Base-by-base conservation (phyloP, 345 rosid genomes). In the Eucalyptus shirleyi region DNA sequence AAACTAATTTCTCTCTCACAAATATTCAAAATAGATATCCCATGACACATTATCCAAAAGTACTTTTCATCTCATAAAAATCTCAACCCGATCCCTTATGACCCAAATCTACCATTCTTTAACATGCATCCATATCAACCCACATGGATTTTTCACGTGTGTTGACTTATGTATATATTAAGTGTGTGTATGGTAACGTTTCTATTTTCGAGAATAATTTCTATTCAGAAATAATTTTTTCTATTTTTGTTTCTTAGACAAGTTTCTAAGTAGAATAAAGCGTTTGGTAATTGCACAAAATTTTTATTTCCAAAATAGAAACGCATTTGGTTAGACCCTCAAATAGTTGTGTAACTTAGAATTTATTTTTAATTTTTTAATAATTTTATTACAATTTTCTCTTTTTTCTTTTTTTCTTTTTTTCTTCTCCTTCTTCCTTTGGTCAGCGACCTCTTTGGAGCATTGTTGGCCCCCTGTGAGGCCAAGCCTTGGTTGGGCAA, bases 321-420 rank as follows among this genome's bases (percentile, higher is more conserved):
- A 53, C 59, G 1, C 5, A 8, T 53, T 53, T 53, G 26, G 11
- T 53, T 8, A 1, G 1, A 53, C 26, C 59, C 5, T 8, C 1
- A 53, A 53, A 53, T 53, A 53, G 2, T 53, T 53, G 4, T 53
- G 11, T 4, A 4, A 53, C 59, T 53, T 53, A 53, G 5, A 53
- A 53, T 8, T 53, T 53, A 0, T 53, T 19, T 51, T 19, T 53
- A 53, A 19, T 0, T 53, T 53, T 53, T 53, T 0, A 19, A 19
- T 8, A 53, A 53, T 19, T 53, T 53, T 19, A 19, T 21, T 53
- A 53, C 1, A 53, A 3, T 18, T 53, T 6, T 18, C 4, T 17
- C 0, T 17, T 0, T 3, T 1, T 7, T 42, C 8, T 0, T 6
- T 51, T 51, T 19, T 51, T 1, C 0, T 18, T 8, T 8, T 53